Base-by-base conservation (phyloP, 108 stramenopile species). In the Aurantiochytrium sp. region DNA sequence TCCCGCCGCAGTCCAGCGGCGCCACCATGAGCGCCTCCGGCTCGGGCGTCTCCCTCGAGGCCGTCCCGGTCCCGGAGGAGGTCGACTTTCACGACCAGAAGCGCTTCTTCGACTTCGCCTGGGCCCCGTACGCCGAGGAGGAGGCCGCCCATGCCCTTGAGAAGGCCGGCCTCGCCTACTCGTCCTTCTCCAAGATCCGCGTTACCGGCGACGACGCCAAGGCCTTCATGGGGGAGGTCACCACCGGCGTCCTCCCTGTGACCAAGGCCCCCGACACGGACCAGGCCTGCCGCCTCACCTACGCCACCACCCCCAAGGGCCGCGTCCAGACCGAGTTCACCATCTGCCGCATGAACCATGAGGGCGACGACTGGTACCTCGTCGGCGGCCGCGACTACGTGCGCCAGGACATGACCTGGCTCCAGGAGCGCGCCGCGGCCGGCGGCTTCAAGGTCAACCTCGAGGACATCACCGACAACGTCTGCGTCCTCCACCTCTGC, bases 161-260 rank as follows among this genome's bases (percentile, higher is more conserved):
- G 45, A 81, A 81, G 73, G 73, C 45, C 19, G 73, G 73, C 45
- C 24, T 81, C 19, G 39, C 73, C 19, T 81, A 81, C 45, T 81
- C 73, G n/a, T 81, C 73, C 73, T 81, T 81, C 45, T 81, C 73
- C 73, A 81, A 81, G 73, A 48, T 81, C 73, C 73, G 73, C 73
- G 73, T 81, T 24, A 48, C 39, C 42, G 73, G 73, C 39, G 8
- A 22, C 10, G 73, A 41, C 39, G 73, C 73, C 73, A 81, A 81
- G 73, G 1, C 21, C n/a, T 81, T 81, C 73, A 81, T 81, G 73
- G 73, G 45, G 19, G 36, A 39, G 21, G 42, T 81, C 73, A 81
- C 73, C 73, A 81, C 73, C 45, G 73, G 73, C 12, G 73, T 17
- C n/a, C 73, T 81, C 45, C 73, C 73, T 12, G 45, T 48, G 19